Evolutionary conservation across 306 rosid genomes (phyloP), one percentile per base, ranked within the genome.

Genomic region (Vigna nakashimae): DNA sequence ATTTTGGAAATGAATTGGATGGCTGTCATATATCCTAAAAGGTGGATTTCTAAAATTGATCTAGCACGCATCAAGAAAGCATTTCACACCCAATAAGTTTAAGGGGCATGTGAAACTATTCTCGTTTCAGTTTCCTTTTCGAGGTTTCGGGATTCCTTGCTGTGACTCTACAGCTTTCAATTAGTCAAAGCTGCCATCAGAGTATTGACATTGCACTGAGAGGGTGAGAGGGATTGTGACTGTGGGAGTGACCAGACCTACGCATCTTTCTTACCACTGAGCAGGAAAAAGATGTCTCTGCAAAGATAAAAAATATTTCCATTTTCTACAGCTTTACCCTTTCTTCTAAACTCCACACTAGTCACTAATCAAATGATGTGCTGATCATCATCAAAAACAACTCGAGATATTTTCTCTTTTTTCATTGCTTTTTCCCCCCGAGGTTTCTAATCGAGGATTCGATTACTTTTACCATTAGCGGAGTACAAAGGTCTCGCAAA

Each of bases 141-240:
- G 36, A 80, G 80, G 83, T 71, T 77, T 67, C 8, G 73, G 81
- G 83, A 82, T 82, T 86, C 84, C 80, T 32, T 73, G 73, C 69
- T n/a, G 80, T 78, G 55, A 70, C 36, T 49, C 28, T n/a, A 73
- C 76, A 60, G 81, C 81, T 84, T 78, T 79, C 87, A 62, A 71
- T 71, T 57, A 73, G 86, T 81, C 87, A 84, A 82, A 84, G 86
- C 85, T 79, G 88, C 76, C 72, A 80, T 78, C 65, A 24, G 83
- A 83, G 78, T 79, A 83, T 74, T 80, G 84, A 84, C 79, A 76
- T 79, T 74, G 82, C 82, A 85, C 16, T 65, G 70, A 34, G 38
- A 34, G 38, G 38, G 56, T 69, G 55, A 45, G 79, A 77, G 71
- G 59, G 84, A 81, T 57, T 40, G 83, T 67, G 90, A 77, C 74